These are phyloP conservation scores for Rhodomyrtus tomentosa DNA, from an alignment of 345 rosid genomes.

Conservation along the genomic window DNA sequence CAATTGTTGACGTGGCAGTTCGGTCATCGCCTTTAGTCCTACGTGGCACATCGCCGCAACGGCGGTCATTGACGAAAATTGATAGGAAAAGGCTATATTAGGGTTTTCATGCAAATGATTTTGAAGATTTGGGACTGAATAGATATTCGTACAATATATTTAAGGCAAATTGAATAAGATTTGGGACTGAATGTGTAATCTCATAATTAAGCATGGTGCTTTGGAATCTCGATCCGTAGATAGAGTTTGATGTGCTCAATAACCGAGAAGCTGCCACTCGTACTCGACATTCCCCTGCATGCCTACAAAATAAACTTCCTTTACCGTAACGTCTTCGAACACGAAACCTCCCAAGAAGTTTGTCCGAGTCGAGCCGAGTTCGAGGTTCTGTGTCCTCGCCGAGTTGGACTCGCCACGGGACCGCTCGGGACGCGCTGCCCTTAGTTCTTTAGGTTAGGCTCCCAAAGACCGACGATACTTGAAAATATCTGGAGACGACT, in stretches of 20 bases:
- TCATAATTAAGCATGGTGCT: not conserved
- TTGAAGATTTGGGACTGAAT: rapidly evolving
- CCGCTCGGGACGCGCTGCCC: not conserved
- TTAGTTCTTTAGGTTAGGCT: not conserved
- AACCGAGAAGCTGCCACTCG: not conserved
- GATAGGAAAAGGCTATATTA: not conserved
- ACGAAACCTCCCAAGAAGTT: not conserved
- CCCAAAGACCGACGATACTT: not conserved
- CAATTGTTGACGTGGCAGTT: not conserved
- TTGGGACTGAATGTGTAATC: rapidly evolving
- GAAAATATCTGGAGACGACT: not conserved
- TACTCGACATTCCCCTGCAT: not conserved
- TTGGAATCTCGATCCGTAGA: not conserved
- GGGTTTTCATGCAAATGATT: not conserved
- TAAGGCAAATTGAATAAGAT: not conserved
- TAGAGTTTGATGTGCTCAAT: not conserved
- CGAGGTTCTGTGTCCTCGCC: not conserved
- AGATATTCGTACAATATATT: not conserved
- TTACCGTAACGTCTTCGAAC: not conserved
- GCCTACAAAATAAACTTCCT: not conserved
- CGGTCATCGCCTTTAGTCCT: rapidly evolving
- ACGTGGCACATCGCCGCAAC: rapidly evolving
- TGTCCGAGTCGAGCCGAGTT: not conserved
- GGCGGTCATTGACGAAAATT: rapidly evolving
- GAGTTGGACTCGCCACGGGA: not conserved